Evolutionary conservation across 78 protist genomes (phyloP).

Genomic region (Polysphondylium violaceum): DNA sequence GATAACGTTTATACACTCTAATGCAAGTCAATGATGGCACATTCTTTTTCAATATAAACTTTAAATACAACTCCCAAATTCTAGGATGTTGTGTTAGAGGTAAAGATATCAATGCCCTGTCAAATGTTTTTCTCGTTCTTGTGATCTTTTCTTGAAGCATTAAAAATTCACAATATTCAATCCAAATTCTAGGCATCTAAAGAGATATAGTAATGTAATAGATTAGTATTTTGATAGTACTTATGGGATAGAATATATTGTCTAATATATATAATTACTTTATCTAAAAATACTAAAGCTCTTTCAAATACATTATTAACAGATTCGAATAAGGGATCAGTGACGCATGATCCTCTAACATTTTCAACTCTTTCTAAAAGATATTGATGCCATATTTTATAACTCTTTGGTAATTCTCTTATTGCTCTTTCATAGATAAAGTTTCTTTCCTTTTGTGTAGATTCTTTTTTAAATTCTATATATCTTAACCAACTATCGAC

Average conservation of each 20-base stretch:
- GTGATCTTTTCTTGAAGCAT: slow-evolving; percentile 87
- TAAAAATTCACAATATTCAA: slow-evolving; percentile 93
- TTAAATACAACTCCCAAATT: slow-evolving; percentile 96
- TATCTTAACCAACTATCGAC: slow-evolving; percentile 87
- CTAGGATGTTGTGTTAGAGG: slow-evolving; percentile 98
- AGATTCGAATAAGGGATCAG: slow-evolving; percentile 84
- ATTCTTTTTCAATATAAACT: slow-evolving; percentile 64
- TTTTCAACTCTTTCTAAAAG: slow-evolving; percentile 41
- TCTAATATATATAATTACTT: slow-evolving; percentile 42
- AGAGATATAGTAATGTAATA: neutral
- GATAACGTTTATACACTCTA: slow-evolving; percentile 90
- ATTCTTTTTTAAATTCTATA: slow-evolving; percentile 69
- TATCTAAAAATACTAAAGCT: slow-evolving; percentile 93
- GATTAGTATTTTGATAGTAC: neutral
- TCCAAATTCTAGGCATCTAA: slow-evolving; percentile 99
- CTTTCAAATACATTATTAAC: slow-evolving; percentile 91
- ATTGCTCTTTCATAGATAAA: slow-evolving; percentile 94
- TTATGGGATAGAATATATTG: neutral
- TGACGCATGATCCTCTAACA: slow-evolving; percentile 62
- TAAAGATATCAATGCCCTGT: slow-evolving; percentile 96
- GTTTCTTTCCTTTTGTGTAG: slow-evolving; percentile 53
- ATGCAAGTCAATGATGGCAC: slow-evolving; percentile 91
- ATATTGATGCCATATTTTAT: slow-evolving; percentile 96
- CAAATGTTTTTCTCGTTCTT: slow-evolving; percentile 91
- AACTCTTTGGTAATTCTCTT: slow-evolving; percentile 87